Base-by-base conservation (phyloP, 768 basidiomycete species). In the Tephrocybe rancida region DNA sequence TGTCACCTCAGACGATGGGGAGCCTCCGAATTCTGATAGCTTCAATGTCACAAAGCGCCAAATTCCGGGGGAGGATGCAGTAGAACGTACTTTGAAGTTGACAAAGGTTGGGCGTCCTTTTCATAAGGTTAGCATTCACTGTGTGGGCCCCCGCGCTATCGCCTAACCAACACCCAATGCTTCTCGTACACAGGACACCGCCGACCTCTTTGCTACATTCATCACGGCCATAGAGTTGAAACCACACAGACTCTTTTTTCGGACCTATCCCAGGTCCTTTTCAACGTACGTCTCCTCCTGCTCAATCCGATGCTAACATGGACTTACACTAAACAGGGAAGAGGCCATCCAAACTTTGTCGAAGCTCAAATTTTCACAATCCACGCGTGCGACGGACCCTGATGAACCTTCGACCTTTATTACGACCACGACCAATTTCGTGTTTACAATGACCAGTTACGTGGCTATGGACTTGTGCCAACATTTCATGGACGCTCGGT, bases 401-500 rank as follows among this genome's bases (percentile, higher is more conserved):
- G 44, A 55, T 3, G 50, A 52, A 26, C 54, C 54, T 16, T 30
- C 50, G 10, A 32, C 22, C 7, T 46, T 45, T 41, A 43, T 59
- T 25, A 59, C 58, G 8, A 59, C 58, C 21, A 59, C 58, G 8
- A 59, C 58, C 11, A 59, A 55, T 32, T 59, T 52, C 18, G 41
- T 59, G 3, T 59, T 59, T 38, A 55, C 54, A 14, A 59, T 59
- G 58, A 52, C 46, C 13, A 27, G 22, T 18, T 39, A 27, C 5
- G 53, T 48, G 26, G 54, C 56, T 14, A 52, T 55, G 48, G 52
- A 51, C 19, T 50, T 61, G 8, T 54, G 53, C n/a, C 62, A 62
- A 45, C 83, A 86, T 61, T 86, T 87, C 61, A 85, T 88, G 79
- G 86, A 87, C 55, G 84, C 86, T 13, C 79, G 83, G 26, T 73